Percentiles rank a stretch among this genome's conserved stretches.
Evolutionary conservation across 2,329 filamentous ascomycete genomes (phyloP).

Genomic region (Ophidiomyces ophidiicola): DNA sequence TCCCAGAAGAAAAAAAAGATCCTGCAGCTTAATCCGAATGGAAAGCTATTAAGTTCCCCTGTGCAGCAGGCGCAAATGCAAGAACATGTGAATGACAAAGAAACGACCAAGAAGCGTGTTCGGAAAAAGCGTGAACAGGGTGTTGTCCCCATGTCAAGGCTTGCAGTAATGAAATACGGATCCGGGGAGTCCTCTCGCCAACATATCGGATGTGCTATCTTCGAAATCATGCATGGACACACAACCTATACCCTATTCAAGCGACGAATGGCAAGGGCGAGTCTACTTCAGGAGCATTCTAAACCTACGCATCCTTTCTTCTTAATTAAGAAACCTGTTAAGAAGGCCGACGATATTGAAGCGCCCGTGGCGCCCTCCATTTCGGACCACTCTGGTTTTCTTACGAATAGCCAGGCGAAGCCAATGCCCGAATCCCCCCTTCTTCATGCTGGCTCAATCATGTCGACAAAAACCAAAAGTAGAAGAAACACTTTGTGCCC

Average conservation of each 20-base stretch:
- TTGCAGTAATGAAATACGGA: constrained; percentile 52
- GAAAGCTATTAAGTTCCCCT: constrained; percentile 33
- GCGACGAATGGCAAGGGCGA: not conserved
- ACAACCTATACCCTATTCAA: constrained; percentile 19
- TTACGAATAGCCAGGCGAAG: not conserved
- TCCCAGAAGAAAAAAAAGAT: constrained; percentile 30
- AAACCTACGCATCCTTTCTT: constrained; percentile 60
- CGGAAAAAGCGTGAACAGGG: constrained; percentile 24
- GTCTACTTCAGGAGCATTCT: constrained; percentile 18
- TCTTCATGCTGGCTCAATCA: too few relatives aligned
- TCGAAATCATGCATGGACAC: constrained; percentile 45
- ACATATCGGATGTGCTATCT: constrained; percentile 48
- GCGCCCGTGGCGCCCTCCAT: not conserved
- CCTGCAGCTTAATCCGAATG: constrained; percentile 33
- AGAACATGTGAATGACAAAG: not conserved
- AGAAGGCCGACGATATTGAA: constrained; percentile 6
- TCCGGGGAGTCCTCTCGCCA: constrained; percentile 35
- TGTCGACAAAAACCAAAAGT: not conserved
- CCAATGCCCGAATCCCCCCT: too few relatives aligned
- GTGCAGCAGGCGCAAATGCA: constrained; percentile 12
- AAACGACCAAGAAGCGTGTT: constrained; percentile 19
- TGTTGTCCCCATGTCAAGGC: constrained; percentile 21
- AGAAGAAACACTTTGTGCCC: not conserved
- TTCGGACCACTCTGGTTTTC: not conserved
- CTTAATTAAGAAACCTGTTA: constrained; percentile 39